These are phyloP conservation scores for Protostelium mycophagum DNA, from an alignment of 78 protist species.

Conservation along the genomic window DNA sequence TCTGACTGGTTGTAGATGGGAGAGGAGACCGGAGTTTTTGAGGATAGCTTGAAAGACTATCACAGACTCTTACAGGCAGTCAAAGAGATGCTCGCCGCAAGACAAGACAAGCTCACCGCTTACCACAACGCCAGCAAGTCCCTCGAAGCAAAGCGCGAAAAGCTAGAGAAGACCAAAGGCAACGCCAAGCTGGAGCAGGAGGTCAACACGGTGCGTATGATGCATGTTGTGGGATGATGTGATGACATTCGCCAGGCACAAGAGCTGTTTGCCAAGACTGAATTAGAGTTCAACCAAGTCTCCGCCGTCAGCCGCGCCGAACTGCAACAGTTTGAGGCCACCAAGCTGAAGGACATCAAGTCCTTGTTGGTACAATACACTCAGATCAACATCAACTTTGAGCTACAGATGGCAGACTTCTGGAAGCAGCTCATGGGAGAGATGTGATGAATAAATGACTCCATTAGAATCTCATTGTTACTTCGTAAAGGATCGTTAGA, in stretches of 20 bases:
- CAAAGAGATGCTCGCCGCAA: slow-evolving; percentile 51
- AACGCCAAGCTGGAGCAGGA: neutral
- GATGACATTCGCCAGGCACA: neutral
- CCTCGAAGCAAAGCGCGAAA: slow-evolving; percentile 25
- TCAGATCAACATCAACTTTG: neutral
- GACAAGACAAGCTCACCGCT: slow-evolving; percentile 29
- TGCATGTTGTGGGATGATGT: neutral
- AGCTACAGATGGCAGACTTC: neutral
- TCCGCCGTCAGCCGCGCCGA: neutral
- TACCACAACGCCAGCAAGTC: slow-evolving; percentile 31
- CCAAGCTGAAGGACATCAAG: neutral
- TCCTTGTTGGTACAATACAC: neutral
- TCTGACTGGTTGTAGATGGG: neutral
- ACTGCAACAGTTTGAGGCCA: neutral
- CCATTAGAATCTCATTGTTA: too few species aligned
- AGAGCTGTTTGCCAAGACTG: neutral
- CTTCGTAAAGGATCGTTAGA: too few species aligned
- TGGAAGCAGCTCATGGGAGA: neutral
- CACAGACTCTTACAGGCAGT: slow-evolving; percentile 15
- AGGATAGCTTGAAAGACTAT: slow-evolving; percentile 52
- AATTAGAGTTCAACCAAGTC: neutral
- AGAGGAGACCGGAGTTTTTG: slow-evolving; percentile 38
- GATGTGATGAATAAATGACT: too few species aligned
- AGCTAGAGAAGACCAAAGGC: slow-evolving; percentile 16
- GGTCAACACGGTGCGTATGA: neutral